A percentile compares a stretch with the other conserved stretches of the same genome.
Conservation (phyloP, 495 filamentous ascomycete genomes). For the Arthonia radiata region DNA sequence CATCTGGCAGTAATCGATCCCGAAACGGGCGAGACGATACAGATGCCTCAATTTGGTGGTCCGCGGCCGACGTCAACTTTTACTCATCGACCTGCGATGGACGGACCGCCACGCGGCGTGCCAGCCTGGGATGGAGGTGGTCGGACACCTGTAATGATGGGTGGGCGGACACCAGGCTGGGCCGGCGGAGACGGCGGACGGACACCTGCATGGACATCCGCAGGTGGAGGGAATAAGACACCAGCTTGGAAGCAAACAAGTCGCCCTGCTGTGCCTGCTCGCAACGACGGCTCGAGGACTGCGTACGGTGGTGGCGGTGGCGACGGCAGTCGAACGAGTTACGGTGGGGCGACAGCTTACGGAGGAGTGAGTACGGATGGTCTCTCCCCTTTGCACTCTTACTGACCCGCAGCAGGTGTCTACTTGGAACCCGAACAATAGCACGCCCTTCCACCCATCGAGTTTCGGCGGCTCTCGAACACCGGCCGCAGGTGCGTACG, state of each 20-base stretch:
- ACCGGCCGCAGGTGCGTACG: too few relatives aligned
- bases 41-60: constrained; percentile 33
- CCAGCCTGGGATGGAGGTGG: constrained; percentile 28
- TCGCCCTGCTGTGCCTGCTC: too few relatives aligned
- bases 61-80: constrained; percentile 21
- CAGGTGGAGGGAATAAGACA: constrained; percentile 39
- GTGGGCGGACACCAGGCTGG: constrained; percentile 37
- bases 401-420: constrained; percentile 1
- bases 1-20: constrained; percentile 58
- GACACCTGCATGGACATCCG: constrained; percentile 13
- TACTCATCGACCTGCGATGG: constrained; percentile 14
- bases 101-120: constrained; percentile 10
- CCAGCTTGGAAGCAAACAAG: constrained; percentile 41
- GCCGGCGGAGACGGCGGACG: constrained; percentile 8
- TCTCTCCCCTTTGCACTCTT: neutral
- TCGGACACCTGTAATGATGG: too few relatives aligned
- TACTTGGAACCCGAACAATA: constrained; percentile 22
- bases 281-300: constrained; percentile 44
- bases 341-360: constrained; percentile 23
- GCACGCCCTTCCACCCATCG: constrained; percentile 28
- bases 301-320: constrained; percentile 30
- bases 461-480: constrained; percentile 55
- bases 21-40: constrained; percentile 47
- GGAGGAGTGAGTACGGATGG: neutral
- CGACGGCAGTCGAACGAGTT: constrained; percentile 46